Base-by-base conservation (phyloP, 2,329 filamentous ascomycete species). In the Pestalotiopsis sp. region DNA sequence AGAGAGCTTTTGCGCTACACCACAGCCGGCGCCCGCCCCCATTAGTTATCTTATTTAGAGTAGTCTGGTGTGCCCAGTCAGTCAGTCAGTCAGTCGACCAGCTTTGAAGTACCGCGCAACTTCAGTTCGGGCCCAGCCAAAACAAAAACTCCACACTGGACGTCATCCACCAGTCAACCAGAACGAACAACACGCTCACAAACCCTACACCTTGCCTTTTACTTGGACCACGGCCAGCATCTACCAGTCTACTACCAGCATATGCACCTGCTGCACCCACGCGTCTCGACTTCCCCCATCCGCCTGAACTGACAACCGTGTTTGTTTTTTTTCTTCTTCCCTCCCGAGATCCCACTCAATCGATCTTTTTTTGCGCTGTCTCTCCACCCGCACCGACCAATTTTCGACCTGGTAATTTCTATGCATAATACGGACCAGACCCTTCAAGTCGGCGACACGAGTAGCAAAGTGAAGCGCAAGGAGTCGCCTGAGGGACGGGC, bases 161-260 rank as follows among this genome's bases (percentile, higher is more conserved):
- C 52, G 52, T 60, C 64, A 66, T 60, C 56, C 52, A 66, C 63
- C 64, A 66, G 52, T 66, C 64, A 66, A 66, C 64, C 64, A 66
- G 31, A 66, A 52, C 31, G 31, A 36, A 45, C 64, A 56, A 66
- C 64, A 60, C 64, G 64, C 36, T 64, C 49, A 66, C 63, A 49
- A 66, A 17, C 41, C 25, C 52, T 31, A 56, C 63, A 62, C 25
- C 12, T 12, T 27, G 20, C 27, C 59, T 62, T 41, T 20, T 6
- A 62, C 59, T 23, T 20, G n/a, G 6, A 23, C 61, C 38, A 20
- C 36, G 9, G 25, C 39, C 39, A 41, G 61, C 61, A 64, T 64
- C 61, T 64, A n/a, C 20, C 25, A n/a, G 25, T 38, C 31, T 38
- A 27, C 31, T 38, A 27, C 27, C 31, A 12, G 39, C 27, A 36